Evolutionary conservation across 169 alveolate genomes (phyloP), one percentile per base, ranked within the genome.

Genomic region (Cryptosporidium muris): DNA sequence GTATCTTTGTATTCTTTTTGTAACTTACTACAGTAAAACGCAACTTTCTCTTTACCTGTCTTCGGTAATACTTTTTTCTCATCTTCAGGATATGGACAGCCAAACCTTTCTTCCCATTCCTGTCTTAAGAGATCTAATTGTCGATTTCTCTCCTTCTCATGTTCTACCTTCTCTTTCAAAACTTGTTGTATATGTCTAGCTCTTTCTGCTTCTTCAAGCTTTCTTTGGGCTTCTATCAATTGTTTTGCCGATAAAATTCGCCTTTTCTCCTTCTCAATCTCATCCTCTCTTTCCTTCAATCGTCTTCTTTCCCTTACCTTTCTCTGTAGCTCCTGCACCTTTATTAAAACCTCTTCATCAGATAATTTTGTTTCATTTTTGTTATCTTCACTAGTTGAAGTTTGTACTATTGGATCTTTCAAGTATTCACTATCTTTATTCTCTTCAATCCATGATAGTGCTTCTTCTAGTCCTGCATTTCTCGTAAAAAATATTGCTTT

Each of bases 61-160:
- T 74, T 74, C 7, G 85, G 85, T 2, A 74, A n/a, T 11, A 43
- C 64, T 34, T 25, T 74, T 0, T 47, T 43, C 60, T 74, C 38
- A 9, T 74, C 85, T 58, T 74, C 85, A 6, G 85, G 85, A 34
- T 74, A 74, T 16, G 85, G 85, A 12, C 85, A 74, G 34, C 93
- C 92, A 52, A 90, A 90, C 49, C 93, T 66, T 37, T 88, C 91
- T 40, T 88, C 81, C 82, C 88, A 90, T 6, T 90, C 93, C 16
- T 81, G 82, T 1, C 82, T 80, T 25, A 90, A 63, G 36, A 90
- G 63, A 63, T 80, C 88, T 4, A 88, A 60, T 63, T 90, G 93
- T 45, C 93, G 88, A 45, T 88, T 88, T 42, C 91, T 64, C 38
- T 90, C 93, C 7, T 49, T 85, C 65, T 81, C 89, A 49, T 89